These are phyloP conservation scores for Quercus lobata DNA, from an alignment of 331 rosid species.

Conservation along the genomic window DNA sequence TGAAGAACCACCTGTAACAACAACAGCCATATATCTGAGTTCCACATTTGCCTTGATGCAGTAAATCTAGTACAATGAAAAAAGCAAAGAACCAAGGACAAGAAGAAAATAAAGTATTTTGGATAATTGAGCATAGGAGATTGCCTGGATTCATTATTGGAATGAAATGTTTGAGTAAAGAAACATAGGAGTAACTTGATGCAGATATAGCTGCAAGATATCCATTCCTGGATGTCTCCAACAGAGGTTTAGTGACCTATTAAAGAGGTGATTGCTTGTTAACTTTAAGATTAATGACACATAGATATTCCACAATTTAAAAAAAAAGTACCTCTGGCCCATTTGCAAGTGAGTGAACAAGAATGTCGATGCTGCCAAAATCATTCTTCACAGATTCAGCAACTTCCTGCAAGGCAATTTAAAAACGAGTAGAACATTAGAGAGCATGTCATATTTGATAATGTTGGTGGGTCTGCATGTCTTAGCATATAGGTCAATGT, in stretches of 20 bases:
- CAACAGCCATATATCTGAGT: conserved; percentile 8
- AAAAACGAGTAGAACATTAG: conserved; percentile 4
- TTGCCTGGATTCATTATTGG: conserved; percentile 86
- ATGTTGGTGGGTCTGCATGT: neutral
- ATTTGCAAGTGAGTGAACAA: conserved; percentile 97
- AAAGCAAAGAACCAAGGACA: neutral
- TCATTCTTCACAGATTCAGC: conserved; percentile 81
- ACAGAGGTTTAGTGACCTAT: conserved; percentile 75
- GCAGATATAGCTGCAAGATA: conserved; percentile 95
- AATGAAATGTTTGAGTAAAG: conserved; percentile 76
- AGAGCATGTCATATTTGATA: neutral
- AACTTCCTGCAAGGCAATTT: conserved; percentile 62
- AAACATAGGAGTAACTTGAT: conserved; percentile 86
- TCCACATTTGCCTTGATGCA: neutral
- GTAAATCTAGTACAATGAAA: neutral
- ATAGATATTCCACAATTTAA: neutral
- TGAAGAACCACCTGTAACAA: conserved; percentile 75
- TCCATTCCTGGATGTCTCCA: conserved; percentile 92
- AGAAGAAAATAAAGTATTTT: conserved; percentile 5
- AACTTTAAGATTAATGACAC: neutral
- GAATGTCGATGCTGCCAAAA: conserved; percentile 86
- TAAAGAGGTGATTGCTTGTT: conserved; percentile 5
- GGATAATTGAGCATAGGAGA: conserved; percentile 5
- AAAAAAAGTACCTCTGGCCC: conserved; percentile 71
- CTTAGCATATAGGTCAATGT: neutral